Evolutionary conservation across 768 basidiomycete genomes (phyloP).

Genomic region (Cubamyces sp.): DNA sequence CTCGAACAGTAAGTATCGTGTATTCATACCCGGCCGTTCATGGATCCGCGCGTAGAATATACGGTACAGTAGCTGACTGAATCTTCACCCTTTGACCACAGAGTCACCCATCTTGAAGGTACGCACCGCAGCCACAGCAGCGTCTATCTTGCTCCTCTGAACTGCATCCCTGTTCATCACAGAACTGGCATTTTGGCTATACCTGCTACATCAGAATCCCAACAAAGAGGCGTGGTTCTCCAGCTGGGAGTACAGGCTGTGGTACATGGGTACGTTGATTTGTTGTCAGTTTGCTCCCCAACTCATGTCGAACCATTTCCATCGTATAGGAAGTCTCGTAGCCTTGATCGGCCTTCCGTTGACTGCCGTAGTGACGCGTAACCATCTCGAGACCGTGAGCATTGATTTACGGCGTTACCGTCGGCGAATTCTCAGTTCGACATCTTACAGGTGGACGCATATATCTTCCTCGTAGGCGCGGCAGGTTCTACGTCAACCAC

Average conservation of each 20-base stretch:
- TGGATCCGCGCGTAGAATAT: neutral
- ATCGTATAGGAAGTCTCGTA: constrained; percentile 56
- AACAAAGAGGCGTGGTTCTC: constrained; percentile 75
- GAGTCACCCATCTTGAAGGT: constrained; percentile 86
- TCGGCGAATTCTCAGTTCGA: neutral
- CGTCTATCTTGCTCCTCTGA: neutral
- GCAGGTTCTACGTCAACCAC: constrained; percentile 69
- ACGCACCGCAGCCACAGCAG: constrained; percentile 11
- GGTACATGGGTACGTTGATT: constrained; percentile 61
- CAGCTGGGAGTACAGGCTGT: constrained; percentile 76
- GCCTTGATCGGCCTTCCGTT: constrained; percentile 75
- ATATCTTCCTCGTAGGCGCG: constrained; percentile 77
- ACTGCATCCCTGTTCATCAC: neutral
- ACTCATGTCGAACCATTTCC: neutral
- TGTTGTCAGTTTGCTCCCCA: neutral
- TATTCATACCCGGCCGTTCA: neutral
- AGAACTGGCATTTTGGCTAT: constrained; percentile 86
- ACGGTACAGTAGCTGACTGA: neutral
- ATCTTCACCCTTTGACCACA: constrained; percentile 33
- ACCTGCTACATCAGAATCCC: constrained; percentile 78
- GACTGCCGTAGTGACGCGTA: constrained; percentile 62
- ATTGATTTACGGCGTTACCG: constrained; percentile 22
- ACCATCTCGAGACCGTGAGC: constrained; percentile 59
- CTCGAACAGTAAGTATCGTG: constrained; percentile 66
- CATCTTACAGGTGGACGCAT: constrained; percentile 62